Evolutionary conservation across 257 asterid species (phyloP).

Genomic region (Cordia subcordata): DNA sequence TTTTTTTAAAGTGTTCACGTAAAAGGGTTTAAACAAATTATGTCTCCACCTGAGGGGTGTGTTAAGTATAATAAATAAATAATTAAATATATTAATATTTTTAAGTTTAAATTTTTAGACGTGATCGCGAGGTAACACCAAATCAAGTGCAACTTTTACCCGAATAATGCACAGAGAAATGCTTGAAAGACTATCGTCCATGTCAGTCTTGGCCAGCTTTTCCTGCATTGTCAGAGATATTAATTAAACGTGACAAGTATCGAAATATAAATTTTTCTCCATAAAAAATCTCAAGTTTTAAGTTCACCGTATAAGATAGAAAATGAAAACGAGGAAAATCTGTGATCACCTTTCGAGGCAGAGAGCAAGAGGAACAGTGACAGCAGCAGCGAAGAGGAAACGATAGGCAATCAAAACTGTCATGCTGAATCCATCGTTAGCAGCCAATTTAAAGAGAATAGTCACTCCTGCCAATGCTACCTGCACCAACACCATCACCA

Average conservation of each 20-base stretch:
- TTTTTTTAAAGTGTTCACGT: no score
- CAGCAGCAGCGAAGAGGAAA: conserved; percentile 49
- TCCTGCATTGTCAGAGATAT: conserved; percentile 33
- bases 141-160: conserved; percentile 25
- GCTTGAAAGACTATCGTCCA: conserved; percentile 42
- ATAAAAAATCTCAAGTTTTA: no score
- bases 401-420: conserved; percentile 59
- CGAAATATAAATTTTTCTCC: background rate
- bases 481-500: conserved; percentile 55
- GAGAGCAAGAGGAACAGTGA: conserved; percentile 60
- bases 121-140: no score
- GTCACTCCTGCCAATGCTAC: conserved; percentile 34
- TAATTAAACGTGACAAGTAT: no score
- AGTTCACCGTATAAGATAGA: background rate
- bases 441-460: conserved; percentile 49
- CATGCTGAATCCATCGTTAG: conserved; percentile 39
- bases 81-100: no score
- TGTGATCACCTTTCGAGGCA: conserved; percentile 38
- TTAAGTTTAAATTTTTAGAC: no score
- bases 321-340: background rate
- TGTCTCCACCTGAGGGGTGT: no score
- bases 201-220: conserved; percentile 42
- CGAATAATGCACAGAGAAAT: conserved; percentile 37
- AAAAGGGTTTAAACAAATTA: no score
- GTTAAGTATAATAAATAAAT: no score